These are phyloP conservation scores for Spirogloea muscicola DNA, from an alignment of 139 green algal genomes.

Conservation along the genomic window DNA sequence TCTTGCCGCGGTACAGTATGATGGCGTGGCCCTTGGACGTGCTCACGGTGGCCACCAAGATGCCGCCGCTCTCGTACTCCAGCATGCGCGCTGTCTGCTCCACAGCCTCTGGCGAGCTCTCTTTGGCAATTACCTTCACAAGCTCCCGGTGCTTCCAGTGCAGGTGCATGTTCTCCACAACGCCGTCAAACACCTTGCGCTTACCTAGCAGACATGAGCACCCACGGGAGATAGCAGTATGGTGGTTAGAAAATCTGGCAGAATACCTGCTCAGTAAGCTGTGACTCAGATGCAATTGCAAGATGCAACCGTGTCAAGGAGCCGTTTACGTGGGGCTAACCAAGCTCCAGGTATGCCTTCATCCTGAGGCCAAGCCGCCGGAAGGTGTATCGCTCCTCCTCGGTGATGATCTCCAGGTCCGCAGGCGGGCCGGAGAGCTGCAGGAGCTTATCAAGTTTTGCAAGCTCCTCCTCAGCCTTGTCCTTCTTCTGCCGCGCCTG, in stretches of 20 bases:
- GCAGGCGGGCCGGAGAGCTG: neutral
- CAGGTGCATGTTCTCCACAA: constrained; percentile 48
- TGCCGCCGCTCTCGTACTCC: constrained; percentile 38
- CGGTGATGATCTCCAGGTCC: constrained; percentile 37
- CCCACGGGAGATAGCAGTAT: too few relatives aligned
- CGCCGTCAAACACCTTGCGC: constrained; percentile 33
- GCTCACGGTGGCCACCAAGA: constrained; percentile 9
- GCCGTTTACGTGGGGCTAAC: too few relatives aligned
- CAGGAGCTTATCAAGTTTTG: constrained; percentile 27
- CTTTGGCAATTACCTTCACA: constrained; percentile 40
- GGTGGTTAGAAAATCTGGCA: too few relatives aligned
- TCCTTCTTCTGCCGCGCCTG: constrained; percentile 24
- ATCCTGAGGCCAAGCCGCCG: constrained; percentile 30
- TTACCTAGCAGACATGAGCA: too few relatives aligned
- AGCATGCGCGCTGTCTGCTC: constrained; percentile 7
- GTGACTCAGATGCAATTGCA: too few relatives aligned
- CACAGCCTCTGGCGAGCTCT: constrained; percentile 2
- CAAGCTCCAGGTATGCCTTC: constrained; percentile 43
- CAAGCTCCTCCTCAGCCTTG: constrained; percentile 20
- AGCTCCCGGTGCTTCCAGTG: constrained; percentile 46
- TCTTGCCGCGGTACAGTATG: constrained; percentile 44
- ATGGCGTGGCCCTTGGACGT: constrained; percentile 23
- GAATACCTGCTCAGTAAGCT: too few relatives aligned
- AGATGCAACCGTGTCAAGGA: too few relatives aligned
- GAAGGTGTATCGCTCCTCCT: constrained; percentile 45